These are phyloP conservation scores for Mychonastes homosphaera DNA, from an alignment of 139 green algal species.

Conservation along the genomic window DNA sequence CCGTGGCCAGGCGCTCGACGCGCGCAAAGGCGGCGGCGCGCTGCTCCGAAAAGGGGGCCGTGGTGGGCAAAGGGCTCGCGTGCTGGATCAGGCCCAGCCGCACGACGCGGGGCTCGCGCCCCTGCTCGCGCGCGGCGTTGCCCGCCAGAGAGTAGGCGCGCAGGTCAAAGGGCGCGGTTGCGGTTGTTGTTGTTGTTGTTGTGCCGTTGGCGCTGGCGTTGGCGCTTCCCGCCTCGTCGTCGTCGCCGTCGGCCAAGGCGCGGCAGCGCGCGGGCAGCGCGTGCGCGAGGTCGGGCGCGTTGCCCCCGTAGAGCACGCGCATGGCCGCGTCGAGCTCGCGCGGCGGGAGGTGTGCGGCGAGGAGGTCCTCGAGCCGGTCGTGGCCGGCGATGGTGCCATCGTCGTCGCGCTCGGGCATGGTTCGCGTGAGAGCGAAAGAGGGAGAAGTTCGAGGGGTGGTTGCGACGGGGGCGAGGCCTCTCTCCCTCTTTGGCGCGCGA, in stretches of 20 bases:
- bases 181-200: background rate
- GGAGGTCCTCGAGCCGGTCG: background rate
- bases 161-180: slow-evolving; percentile 43
- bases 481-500: background rate
- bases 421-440: too few relatives aligned
- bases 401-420: too few relatives aligned
- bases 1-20: slow-evolving; percentile 52
- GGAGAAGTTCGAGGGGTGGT: background rate
- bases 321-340: slow-evolving; percentile 56
- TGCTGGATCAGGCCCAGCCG: slow-evolving; percentile 85
- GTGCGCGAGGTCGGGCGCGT: slow-evolving; percentile 46
- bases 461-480: background rate
- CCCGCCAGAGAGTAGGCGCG: slow-evolving; percentile 59
- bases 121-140: slow-evolving; percentile 64
- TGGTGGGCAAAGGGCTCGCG: slow-evolving; percentile 59
- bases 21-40: slow-evolving; percentile 26
- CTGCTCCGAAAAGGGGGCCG: slow-evolving; percentile 71
- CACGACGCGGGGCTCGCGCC: slow-evolving; percentile 58
- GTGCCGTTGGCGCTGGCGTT: too few relatives aligned
- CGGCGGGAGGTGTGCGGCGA: slow-evolving; percentile 48
- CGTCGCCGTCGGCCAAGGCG: background rate
- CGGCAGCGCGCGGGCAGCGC: slow-evolving; percentile 13
- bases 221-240: too few relatives aligned
- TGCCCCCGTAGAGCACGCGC: slow-evolving; percentile 68
- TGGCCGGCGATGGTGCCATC: background rate